phyloP scores from a whole-genome alignment of 2,329 filamentous ascomycete genomes.

The Cladosporium sp. region DNA sequence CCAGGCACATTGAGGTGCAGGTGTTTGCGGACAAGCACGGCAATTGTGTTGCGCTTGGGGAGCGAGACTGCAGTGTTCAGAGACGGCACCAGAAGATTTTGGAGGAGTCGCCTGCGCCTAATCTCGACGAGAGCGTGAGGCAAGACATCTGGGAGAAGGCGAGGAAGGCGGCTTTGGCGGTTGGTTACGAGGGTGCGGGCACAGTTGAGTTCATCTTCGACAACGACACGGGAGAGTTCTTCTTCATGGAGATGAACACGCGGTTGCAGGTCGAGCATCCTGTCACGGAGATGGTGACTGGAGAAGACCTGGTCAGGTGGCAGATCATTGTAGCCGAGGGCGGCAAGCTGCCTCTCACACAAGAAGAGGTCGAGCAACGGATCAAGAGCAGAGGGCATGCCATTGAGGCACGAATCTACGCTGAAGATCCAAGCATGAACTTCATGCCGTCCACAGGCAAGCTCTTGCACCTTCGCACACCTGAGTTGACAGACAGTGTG shows the following conservation, averaged over 20 bases:
- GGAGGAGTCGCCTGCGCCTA: slow-evolving; percentile 65
- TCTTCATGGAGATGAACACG: slow-evolving; percentile 75
- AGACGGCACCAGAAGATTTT: slow-evolving; percentile 66
- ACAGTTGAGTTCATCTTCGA: slow-evolving; percentile 71
- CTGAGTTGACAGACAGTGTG: slow-evolving; percentile 67
- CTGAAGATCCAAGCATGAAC: slow-evolving; percentile 86
- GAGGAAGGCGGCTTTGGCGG: slow-evolving; percentile 61
- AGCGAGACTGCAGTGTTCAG: slow-evolving; percentile 67
- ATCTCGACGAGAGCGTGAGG: slow-evolving; percentile 59
- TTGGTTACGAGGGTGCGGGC: slow-evolving; percentile 65
- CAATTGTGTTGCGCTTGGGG: slow-evolving; percentile 64
- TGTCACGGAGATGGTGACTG: slow-evolving; percentile 79
- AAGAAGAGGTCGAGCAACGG: slow-evolving; percentile 64
- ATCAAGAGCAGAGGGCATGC: slow-evolving; percentile 80
- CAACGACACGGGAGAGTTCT: slow-evolving; percentile 65
- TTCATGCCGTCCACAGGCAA: slow-evolving; percentile 94
- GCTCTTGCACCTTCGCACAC: slow-evolving; percentile 78
- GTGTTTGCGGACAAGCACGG: slow-evolving; percentile 67
- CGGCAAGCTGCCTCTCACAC: slow-evolving; percentile 64
- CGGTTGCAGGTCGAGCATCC: slow-evolving; percentile 95
- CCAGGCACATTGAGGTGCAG: slow-evolving; percentile 67
- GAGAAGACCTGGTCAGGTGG: slow-evolving; percentile 85
- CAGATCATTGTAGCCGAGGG: slow-evolving; percentile 84
- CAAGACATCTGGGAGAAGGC: slow-evolving; percentile 68
- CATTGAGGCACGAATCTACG: slow-evolving; percentile 95